Conservation (phyloP, 805 yeast genomes). For the Starmerella floricola region DNA sequence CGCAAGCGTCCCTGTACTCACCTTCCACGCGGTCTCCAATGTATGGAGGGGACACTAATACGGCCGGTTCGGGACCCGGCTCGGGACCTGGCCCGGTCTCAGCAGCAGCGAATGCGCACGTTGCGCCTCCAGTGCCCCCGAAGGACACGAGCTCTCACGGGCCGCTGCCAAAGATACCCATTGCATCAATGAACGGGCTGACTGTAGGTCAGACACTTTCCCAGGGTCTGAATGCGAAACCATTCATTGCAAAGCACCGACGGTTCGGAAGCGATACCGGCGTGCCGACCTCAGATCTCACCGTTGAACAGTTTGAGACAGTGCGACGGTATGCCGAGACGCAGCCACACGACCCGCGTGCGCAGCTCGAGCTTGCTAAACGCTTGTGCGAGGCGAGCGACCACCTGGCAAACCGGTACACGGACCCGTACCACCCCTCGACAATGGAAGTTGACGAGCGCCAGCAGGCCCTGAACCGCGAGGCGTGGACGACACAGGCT, state of each 20-base stretch:
- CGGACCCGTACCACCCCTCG: conserved; percentile 33
- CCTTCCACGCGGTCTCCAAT: too few species aligned
- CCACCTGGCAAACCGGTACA: conserved; percentile 25
- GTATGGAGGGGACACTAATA: too few species aligned
- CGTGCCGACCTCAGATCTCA: conserved; percentile 11
- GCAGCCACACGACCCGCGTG: conserved; percentile 32
- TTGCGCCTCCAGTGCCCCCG: too few species aligned
- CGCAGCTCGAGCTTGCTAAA: conserved; percentile 57
- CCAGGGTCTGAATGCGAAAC: too few species aligned
- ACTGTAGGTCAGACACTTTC: too few species aligned
- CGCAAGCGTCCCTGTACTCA: too few species aligned
- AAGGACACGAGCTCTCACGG: too few species aligned
- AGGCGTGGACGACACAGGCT: conserved; percentile 45
- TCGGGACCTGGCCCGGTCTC: too few species aligned
- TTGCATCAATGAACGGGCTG: too few species aligned
- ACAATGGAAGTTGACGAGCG: conserved; percentile 32
- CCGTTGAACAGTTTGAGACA: conserved; percentile 26
- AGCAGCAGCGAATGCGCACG: too few species aligned
- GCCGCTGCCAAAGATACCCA: too few species aligned
- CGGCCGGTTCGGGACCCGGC: too few species aligned
- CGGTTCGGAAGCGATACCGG: conserved; percentile 4
- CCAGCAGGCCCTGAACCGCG: conserved; percentile 41
- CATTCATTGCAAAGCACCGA: conserved; percentile 1
- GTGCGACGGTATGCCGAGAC: conserved; percentile 25
- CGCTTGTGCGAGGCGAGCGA: conserved; percentile 39